Percentiles rank a stretch among this genome's conserved stretches.
These are phyloP conservation scores for Chaetomium globosum DNA, from an alignment of 2,329 filamentous ascomycete species.

Conservation along the genomic window DNA sequence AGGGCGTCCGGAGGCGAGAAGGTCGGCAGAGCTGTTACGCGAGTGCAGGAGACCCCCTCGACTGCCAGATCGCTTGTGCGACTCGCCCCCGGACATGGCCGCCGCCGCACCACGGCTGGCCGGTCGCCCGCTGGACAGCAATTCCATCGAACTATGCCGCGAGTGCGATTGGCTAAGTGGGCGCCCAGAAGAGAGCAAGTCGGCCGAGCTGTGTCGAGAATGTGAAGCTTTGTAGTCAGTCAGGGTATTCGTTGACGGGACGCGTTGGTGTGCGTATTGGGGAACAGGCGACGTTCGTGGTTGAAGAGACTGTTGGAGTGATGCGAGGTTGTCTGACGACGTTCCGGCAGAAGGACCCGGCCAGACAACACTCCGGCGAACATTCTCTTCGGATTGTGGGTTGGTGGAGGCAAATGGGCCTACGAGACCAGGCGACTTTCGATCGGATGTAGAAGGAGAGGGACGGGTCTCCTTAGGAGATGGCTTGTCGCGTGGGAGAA, in stretches of 20 bases:
- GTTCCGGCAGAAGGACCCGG: slow-evolving; percentile 62
- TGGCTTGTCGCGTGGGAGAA: slow-evolving; percentile 42
- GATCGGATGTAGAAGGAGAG: slow-evolving; percentile 41
- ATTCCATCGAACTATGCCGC: slow-evolving; percentile 51
- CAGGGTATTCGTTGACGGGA: slow-evolving; percentile 56
- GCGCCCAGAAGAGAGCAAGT: slow-evolving; percentile 48
- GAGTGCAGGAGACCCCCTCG: slow-evolving; percentile 50
- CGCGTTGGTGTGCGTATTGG: slow-evolving; percentile 62
- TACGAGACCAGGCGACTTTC: slow-evolving; percentile 33
- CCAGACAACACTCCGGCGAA: slow-evolving; percentile 73
- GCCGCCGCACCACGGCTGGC: slow-evolving; percentile 60
- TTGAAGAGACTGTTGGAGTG: slow-evolving; percentile 81
- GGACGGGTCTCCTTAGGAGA: slow-evolving; percentile 33
- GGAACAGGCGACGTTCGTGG: slow-evolving; percentile 68
- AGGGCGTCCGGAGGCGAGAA: slow-evolving; percentile 51
- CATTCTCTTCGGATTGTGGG: slow-evolving; percentile 56
- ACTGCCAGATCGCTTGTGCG: slow-evolving; percentile 47
- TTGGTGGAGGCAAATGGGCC: slow-evolving; percentile 46
- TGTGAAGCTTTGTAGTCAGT: slow-evolving; percentile 44
- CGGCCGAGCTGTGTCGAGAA: slow-evolving; percentile 51
- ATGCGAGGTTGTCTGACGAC: slow-evolving; percentile 58
- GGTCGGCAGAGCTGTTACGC: slow-evolving; percentile 52
- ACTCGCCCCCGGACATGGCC: slow-evolving; percentile 50
- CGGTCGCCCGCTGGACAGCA: slow-evolving; percentile 50
- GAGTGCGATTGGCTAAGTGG: slow-evolving; percentile 48